Percentiles rank a stretch among this genome's conserved stretches.
phyloP scores from a whole-genome alignment of 352 stramenopile species.

The Hyaloperonospora brassicae region DNA sequence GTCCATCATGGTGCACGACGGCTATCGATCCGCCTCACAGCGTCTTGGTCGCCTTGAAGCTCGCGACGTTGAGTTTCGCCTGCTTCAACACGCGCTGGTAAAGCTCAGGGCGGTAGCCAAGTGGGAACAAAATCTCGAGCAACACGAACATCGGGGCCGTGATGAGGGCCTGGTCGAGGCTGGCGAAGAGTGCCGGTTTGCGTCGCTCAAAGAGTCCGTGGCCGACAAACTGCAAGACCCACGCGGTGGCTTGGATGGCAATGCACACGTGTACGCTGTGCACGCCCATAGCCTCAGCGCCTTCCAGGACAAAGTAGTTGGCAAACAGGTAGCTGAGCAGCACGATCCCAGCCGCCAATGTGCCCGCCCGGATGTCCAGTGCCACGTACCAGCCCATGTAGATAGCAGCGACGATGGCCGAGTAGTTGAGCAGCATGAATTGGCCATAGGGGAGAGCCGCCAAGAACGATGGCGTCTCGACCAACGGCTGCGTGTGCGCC shows the following conservation, averaged over 20 bases:
- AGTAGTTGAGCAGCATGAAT: slow-evolving; percentile 59
- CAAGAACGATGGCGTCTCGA: slow-evolving; percentile 24
- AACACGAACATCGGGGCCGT: slow-evolving; percentile 87
- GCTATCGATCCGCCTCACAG: slow-evolving; percentile 15
- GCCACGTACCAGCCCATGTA: slow-evolving; percentile 84
- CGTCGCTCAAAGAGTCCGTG: slow-evolving; percentile 82
- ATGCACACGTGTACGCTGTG: slow-evolving; percentile 56
- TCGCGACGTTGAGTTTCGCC: slow-evolving; percentile 52
- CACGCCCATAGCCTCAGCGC: slow-evolving; percentile 27
- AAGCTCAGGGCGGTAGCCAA: slow-evolving; percentile 73
- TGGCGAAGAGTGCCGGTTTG: slow-evolving; percentile 82
- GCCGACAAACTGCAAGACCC: slow-evolving; percentile 78
- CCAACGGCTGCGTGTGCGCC: slow-evolving; percentile 38
- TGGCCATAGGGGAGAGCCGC: slow-evolving; percentile 31
- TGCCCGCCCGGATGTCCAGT: slow-evolving; percentile 50
- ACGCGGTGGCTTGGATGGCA: slow-evolving; percentile 47
- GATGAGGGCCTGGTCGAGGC: slow-evolving; percentile 73
- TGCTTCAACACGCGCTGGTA: slow-evolving; percentile 55
- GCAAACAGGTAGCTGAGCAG: slow-evolving; percentile 42
- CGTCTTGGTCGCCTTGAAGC: slow-evolving; percentile 41
- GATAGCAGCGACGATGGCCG: slow-evolving; percentile 43
- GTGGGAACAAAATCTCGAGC: slow-evolving; percentile 68
- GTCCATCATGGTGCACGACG: too few species aligned
- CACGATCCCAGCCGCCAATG: slow-evolving; percentile 51
- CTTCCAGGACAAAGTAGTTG: slow-evolving; percentile 49